phyloP scores from a whole-genome alignment of 2,329 filamentous ascomycete species.

The Sarocladium kiliense region DNA sequence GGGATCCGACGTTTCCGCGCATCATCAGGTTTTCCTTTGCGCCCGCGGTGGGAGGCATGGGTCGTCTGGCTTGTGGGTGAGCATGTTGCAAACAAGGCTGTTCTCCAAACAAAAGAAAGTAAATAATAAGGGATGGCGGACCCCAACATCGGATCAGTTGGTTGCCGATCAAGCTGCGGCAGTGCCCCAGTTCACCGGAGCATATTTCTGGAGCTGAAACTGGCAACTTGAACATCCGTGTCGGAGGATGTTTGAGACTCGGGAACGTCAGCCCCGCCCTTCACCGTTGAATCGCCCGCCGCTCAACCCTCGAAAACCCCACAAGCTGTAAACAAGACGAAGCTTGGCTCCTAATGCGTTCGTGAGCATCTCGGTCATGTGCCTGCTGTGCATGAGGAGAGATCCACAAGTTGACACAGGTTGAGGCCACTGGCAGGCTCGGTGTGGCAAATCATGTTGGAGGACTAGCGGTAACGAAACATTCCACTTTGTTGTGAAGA shows the following conservation, averaged over 20 bases:
- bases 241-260: constrained; percentile 8
- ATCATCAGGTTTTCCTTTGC: neutral
- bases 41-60: neutral
- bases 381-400: neutral
- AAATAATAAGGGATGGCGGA: neutral
- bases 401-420: neutral
- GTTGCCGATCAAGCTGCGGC: constrained; percentile 5
- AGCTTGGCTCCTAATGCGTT: neutral
- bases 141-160: neutral
- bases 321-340: neutral
- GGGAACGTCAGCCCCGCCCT: neutral
- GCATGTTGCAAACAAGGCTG: too few species aligned
- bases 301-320: neutral
- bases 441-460: too few species aligned
- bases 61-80: too few species aligned
- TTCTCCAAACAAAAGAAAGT: neutral
- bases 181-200: neutral
- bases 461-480: too few species aligned
- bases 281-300: neutral
- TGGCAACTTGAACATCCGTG: constrained; percentile 7
- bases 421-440: neutral
- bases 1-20: neutral
- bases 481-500: too few species aligned
- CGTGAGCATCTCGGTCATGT: neutral
- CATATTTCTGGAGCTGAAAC: constrained; percentile 3